Base-by-base conservation (phyloP, 345 rosid genomes). In the Camelina laxa region DNA sequence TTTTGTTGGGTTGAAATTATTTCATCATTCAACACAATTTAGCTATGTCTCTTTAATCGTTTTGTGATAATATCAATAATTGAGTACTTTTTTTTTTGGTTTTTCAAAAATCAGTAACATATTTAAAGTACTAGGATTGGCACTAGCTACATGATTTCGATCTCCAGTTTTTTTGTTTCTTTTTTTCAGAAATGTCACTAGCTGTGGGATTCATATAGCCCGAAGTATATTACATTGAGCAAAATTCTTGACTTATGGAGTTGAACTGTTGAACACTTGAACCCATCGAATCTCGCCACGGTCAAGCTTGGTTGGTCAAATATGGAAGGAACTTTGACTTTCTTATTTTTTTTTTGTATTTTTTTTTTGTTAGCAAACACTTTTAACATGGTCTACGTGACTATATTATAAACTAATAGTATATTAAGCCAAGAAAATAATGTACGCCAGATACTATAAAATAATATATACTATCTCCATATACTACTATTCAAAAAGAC, bases 281-380 rank as follows among this genome's bases (percentile, higher is more conserved):
- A 51, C 60, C 35, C 22, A 17, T 75, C 44, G 54, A 60, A 38
- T 66, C 16, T 38, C 3, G 53, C 27, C 44, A 21, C 36, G 36
- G 65, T 51, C 80, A 69, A 76, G 80, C 44, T 6, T 70, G 36
- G 54, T 45, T 62, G 60, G 80, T 76, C 80, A 76, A 70, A 70
- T 76, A 45, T 76, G 75, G 58, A 42, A 75, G 67, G 11, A 57
- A 33, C 69, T 42, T 61, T 51, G 69, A 75, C 74, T n/a, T n/a
- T 75, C 63, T 4, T 33, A 0, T 45, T 30, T 10, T 57, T 10
- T 57, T 27, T 27, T 27, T 27, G 30, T 24, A 5, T 45, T n/a
- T 30, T 65, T 0, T 41, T 48, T 41, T 39, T 51, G 7, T 75
- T 20, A 50, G 11, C 36, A 17, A 38, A 38, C 54, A 49, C 36